Evolutionary conservation across 768 basidiomycete species (phyloP).

Genomic region (Boletus edulis): DNA sequence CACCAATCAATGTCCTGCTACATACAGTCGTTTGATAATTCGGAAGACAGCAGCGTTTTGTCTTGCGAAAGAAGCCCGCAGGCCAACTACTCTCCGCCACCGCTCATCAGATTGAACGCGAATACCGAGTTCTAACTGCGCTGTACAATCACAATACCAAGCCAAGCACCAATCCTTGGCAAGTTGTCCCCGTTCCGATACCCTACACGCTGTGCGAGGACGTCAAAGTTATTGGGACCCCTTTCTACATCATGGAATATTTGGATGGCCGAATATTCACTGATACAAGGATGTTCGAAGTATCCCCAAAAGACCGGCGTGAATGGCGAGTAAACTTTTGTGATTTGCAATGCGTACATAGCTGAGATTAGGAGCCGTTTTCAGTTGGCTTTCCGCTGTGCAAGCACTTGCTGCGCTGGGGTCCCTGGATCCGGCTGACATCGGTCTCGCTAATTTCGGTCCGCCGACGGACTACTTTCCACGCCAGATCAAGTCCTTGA

Average conservation of each 20-base stretch:
- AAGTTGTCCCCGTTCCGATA: conserved; percentile 78
- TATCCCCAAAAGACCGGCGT: conserved; percentile 56
- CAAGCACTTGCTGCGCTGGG: conserved; percentile 67
- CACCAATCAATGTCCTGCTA: not conserved
- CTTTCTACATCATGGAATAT: conserved; percentile 97
- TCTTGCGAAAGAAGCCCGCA: conserved; percentile 90
- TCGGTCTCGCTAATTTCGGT: conserved; percentile 73
- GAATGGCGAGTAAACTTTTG: conserved; percentile 56
- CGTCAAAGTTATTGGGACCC: conserved; percentile 71
- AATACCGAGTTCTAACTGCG: conserved; percentile 78
- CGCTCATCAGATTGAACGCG: conserved; percentile 94
- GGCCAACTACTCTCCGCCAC: conserved; percentile 86
- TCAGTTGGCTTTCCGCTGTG: conserved; percentile 78
- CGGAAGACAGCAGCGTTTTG: conserved; percentile 58
- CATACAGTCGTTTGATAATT: not conserved
- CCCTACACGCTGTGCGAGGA: conserved; percentile 86
- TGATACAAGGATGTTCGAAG: conserved; percentile 72
- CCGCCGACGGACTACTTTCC: conserved; percentile 83
- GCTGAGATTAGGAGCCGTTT: not conserved
- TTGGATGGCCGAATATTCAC: conserved; percentile 93
- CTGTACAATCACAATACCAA: conserved; percentile 70
- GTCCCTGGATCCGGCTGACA: conserved; percentile 55
- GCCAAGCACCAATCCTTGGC: conserved; percentile 44
- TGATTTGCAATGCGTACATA: not conserved
- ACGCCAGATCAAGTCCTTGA: conserved; percentile 89